Evolutionary conservation across 768 basidiomycete species (phyloP).

Genomic region (Rhizopogon vulgaris): DNA sequence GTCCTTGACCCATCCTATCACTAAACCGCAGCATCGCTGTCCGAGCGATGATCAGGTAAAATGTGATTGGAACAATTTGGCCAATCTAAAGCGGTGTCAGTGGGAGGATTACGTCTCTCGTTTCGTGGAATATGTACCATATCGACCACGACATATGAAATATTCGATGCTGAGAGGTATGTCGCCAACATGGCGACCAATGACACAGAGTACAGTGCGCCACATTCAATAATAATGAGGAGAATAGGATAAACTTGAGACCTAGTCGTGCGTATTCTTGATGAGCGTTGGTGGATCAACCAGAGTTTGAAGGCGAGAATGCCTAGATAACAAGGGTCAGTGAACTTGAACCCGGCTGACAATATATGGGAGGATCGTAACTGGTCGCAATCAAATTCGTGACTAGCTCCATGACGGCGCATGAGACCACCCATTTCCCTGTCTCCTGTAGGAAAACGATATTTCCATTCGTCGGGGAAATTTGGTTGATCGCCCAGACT

Average conservation of each 20-base stretch:
- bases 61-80: conserved; percentile 4
- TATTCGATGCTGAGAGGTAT: background rate
- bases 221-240: background rate
- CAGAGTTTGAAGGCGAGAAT: background rate
- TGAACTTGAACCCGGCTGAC: background rate
- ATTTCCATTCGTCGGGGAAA: background rate
- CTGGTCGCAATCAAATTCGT: conserved; percentile 9
- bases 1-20: background rate
- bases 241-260: background rate
- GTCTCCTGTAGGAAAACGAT: conserved; percentile 6
- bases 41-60: background rate
- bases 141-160: background rate
- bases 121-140: background rate
- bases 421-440: conserved; percentile 7
- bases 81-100: background rate
- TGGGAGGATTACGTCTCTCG: background rate
- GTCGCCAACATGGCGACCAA: background rate
- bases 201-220: conserved; percentile 1
- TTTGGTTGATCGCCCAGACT: conserved; percentile 1
- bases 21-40: background rate
- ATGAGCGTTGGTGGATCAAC: background rate
- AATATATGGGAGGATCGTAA: background rate
- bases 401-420: conserved; percentile 3
- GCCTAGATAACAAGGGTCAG: background rate
- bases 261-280: background rate